These are phyloP conservation scores for Trametes hirsuta DNA, from an alignment of 1,284 basidiomycete genomes.

Conservation along the genomic window DNA sequence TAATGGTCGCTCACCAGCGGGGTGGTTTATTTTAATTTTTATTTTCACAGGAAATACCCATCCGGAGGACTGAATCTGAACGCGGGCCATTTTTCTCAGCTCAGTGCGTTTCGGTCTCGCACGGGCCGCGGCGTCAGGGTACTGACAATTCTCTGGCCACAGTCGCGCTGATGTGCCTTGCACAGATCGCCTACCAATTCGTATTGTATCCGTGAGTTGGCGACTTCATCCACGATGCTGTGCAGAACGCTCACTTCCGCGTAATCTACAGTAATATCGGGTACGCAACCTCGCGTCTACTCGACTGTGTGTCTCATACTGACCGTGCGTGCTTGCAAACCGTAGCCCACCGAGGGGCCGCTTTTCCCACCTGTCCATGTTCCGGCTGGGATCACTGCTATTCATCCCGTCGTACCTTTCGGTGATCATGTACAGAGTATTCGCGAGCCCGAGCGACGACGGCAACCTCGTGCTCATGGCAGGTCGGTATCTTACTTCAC, in stretches of 20 bases:
- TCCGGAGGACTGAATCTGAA: conserved; percentile 76
- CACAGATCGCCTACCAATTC: conserved; percentile 83
- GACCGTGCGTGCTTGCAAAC: neutral
- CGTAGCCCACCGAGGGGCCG: conserved; percentile 69
- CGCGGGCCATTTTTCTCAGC: conserved; percentile 80
- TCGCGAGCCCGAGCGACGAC: conserved; percentile 62
- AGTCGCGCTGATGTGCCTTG: conserved; percentile 83
- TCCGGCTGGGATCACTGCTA: conserved; percentile 74
- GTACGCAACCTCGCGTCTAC: conserved; percentile 1
- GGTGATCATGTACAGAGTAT: conserved; percentile 68
- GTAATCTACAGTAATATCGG: conserved; percentile 23
- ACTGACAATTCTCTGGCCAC: neutral
- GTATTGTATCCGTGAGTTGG: conserved; percentile 76
- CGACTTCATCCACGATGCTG: neutral
- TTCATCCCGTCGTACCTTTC: conserved; percentile 81
- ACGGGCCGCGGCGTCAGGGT: neutral
- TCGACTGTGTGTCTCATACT: neutral
- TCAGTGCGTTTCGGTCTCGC: conserved; percentile 54
- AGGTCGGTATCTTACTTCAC: conserved; percentile 44
- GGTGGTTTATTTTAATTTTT: neutral
- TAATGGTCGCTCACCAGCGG: conserved; percentile 5
- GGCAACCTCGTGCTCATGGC: conserved; percentile 74
- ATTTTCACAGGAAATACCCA: conserved; percentile 58
- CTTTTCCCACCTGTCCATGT: conserved; percentile 85
- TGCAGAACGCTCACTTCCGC: neutral